A percentile compares a stretch with the other conserved stretches of the same genome.
Evolutionary conservation across 2,329 filamentous ascomycete species (phyloP).

Genomic region (Fusarium sp.): DNA sequence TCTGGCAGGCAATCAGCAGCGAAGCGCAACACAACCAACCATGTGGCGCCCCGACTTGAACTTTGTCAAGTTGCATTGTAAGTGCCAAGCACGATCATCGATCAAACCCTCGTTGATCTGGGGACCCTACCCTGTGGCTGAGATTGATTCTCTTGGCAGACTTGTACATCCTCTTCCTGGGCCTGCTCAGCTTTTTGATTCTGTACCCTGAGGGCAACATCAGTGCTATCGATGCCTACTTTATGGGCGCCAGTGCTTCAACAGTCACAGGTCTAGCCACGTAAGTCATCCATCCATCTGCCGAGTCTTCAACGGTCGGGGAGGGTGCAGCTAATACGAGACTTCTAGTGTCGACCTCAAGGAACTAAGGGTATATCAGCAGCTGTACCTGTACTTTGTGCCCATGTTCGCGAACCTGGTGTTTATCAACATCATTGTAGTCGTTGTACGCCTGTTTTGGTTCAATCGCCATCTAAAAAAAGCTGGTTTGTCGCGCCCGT

Average conservation of each 20-base stretch:
- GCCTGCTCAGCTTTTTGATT: slow-evolving; percentile 32
- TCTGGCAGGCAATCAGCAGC: not conserved
- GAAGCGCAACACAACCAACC: slow-evolving; percentile 2
- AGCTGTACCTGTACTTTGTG: slow-evolving; percentile 61
- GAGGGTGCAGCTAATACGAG: slow-evolving; percentile 12
- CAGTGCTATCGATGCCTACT: slow-evolving; percentile 58
- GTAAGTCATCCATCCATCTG: slow-evolving; percentile 44
- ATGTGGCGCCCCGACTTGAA: slow-evolving; percentile 41
- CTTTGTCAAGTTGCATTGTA: slow-evolving; percentile 43
- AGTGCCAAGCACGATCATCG: slow-evolving; percentile 10
- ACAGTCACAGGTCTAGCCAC: slow-evolving; percentile 64
- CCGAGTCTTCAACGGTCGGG: not conserved
- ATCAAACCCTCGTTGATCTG: not conserved
- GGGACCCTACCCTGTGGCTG: slow-evolving; percentile 11
- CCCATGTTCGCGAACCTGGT: slow-evolving; percentile 60
- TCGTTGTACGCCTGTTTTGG: slow-evolving; percentile 59
- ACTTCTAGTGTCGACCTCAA: slow-evolving; percentile 60
- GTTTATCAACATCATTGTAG: slow-evolving; percentile 61
- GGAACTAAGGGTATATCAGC: slow-evolving; percentile 60
- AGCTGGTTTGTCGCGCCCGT: slow-evolving; percentile 42
- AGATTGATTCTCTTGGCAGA: slow-evolving; percentile 25
- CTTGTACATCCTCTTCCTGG: slow-evolving; percentile 40
- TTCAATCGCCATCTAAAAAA: slow-evolving; percentile 58
- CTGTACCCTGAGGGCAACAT: slow-evolving; percentile 40
- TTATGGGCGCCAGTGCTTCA: slow-evolving; percentile 60